Base-by-base conservation (phyloP, 2,329 filamentous ascomycete genomes). In the Paramyrothecium sp. region DNA sequence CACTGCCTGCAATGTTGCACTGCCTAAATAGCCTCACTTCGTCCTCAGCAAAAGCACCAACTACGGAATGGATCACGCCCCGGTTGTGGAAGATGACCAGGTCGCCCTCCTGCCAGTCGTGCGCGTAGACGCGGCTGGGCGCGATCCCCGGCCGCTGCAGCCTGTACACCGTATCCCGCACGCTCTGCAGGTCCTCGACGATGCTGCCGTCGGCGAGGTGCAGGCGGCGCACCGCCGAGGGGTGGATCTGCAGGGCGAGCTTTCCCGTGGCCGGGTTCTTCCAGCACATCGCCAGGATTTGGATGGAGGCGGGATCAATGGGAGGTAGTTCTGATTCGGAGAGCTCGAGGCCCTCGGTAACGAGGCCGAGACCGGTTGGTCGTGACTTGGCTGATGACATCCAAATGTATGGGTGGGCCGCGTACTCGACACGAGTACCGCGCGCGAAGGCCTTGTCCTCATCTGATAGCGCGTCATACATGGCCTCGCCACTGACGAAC, bases 401-500 rank as follows among this genome's bases (percentile, higher is more conserved):
- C 90, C 90, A 94, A 60, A 93, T 85, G 71, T 93, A 93, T 5
- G 90, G 90, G 64, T 93, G 90, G 3, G 90, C 81, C 0, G 89
- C 89, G 67, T 93, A 93, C 72, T 92, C 89, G 50, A 91, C 82
- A 57, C 79, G 84, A 20, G 88, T 88, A 5, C 79, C 83, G 53
- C 86, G 81, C 2, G 81, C 89, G 63, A 92, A 90, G 49, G 81
- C 79, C 70, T 90, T 83, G 65, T 92, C 88, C 48, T 81, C 80
- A 1, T 83, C 78, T 16, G 83, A 87, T 11, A 94, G 79, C 13
- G 81, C 68, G 52, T 90, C 83, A 71, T 86, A 92, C 85, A 90
- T 91, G 41, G 80, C 79, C 69, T 90, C 87, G 2, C 88, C 88
- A 21, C 83, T 88, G 2, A 86, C 88, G 62, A 93, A 93, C 2